Base-by-base conservation (phyloP, 129 eudicot genomes). In the Scalesia atractyloides region DNA sequence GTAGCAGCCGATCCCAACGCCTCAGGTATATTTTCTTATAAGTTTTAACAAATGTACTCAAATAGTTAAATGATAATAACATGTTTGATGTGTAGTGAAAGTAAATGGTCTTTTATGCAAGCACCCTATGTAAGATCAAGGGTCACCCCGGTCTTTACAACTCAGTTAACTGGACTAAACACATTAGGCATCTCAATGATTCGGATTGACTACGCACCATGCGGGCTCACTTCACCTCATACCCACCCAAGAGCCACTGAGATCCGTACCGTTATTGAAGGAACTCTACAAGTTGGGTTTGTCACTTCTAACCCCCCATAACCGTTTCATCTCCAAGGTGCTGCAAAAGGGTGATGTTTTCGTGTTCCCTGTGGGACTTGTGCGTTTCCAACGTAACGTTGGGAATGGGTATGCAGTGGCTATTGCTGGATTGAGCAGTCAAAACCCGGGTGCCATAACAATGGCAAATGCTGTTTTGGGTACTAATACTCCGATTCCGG, bases 231-330 rank as follows among this genome's bases (percentile, higher is more conserved):
- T 54, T 78, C 86, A 1, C 83, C 86, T 22, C 86, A 83, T 19
- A 74, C 78, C 13, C 86, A 82, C 77, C 83, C 86, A 41, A 66
- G 86, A 69, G 83, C 83, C 68, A 83, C 86, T 5, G 87, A 83
- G 67, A 70, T 83, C 61, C 67, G 79, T 14, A 79, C 83, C 0
- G 81, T 83, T 65, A 69, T 83, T 49, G 81, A 83, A 79, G 87
- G 87, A 48, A 26, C 69, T 0, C 79, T 79, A 0, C 47, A 69
- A 63, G 84, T 79, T 14, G 87, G 87, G 20, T 79, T 82, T 47
- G 81, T 79, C 2, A 83, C 84, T 4, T 83, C 86, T 11, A 78
- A 79, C 2, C 30, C 64, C 83, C 86, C 4, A 75, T 74, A 2
- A 83, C 70, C 78, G 81, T 3, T 53, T 75, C 5, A 64, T 83